Evolutionary conservation across 805 yeast genomes (phyloP).

Genomic region (Candida jianshihensis): DNA sequence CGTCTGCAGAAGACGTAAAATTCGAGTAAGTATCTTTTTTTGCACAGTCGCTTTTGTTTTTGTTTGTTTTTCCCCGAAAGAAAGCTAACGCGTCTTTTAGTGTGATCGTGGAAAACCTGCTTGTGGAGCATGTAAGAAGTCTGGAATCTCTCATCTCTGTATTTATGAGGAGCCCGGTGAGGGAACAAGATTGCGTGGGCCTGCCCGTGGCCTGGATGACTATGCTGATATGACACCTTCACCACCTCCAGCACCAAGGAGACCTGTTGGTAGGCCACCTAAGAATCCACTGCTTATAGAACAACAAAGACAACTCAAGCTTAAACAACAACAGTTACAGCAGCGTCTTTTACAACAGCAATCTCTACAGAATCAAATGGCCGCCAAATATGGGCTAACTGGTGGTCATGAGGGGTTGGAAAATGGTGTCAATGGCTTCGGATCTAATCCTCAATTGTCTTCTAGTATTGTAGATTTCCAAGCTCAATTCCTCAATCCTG

Average conservation of each 20-base stretch:
- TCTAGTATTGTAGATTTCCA: neutral
- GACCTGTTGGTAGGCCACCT: too few relatives aligned
- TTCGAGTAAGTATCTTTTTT: slow-evolving; percentile 17
- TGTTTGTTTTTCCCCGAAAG: slow-evolving; percentile 3
- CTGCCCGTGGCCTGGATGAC: neutral
- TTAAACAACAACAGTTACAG: slow-evolving; percentile 13
- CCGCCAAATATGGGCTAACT: slow-evolving; percentile 17
- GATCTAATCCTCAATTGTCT: neutral
- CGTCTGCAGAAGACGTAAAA: slow-evolving; percentile 23
- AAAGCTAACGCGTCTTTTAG: slow-evolving; percentile 9
- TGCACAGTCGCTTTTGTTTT: neutral
- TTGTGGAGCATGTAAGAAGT: slow-evolving; percentile 20
- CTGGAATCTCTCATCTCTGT: slow-evolving; percentile 20
- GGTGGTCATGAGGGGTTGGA: slow-evolving; percentile 7
- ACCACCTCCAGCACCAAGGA: neutral
- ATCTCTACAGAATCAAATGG: slow-evolving; percentile 14
- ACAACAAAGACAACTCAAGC: slow-evolving; percentile 14
- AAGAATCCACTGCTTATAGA: too few relatives aligned
- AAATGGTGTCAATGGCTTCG: neutral
- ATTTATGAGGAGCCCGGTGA: slow-evolving; percentile 17
- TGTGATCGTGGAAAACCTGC: slow-evolving; percentile 23
- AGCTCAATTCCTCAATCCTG: neutral
- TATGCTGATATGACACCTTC: neutral
- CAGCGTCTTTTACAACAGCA: slow-evolving; percentile 14
- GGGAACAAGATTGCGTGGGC: neutral